These are phyloP conservation scores for Epicoccum sorghinum DNA, from an alignment of 2,329 filamentous ascomycete species.

Conservation along the genomic window DNA sequence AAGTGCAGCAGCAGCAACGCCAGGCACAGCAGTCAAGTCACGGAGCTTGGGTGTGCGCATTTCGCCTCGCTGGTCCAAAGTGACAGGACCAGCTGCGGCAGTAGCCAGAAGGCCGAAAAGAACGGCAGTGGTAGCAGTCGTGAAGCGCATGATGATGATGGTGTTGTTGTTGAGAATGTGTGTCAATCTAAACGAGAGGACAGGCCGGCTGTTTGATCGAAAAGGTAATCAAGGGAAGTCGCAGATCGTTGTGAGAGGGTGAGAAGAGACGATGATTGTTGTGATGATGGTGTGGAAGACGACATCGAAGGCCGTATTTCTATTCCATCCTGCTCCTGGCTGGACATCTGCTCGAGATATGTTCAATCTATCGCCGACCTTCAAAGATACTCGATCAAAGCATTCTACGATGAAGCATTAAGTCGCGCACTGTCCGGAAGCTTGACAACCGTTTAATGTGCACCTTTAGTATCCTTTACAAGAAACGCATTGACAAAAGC, in stretches of 20 bases:
- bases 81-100: constrained; percentile 1
- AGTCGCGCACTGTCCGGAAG: background rate
- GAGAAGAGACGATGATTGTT: background rate
- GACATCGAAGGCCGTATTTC: background rate
- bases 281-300: constrained; percentile 1
- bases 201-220: background rate
- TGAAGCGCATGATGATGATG: constrained; percentile 1
- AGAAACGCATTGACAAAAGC: background rate
- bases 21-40: background rate
- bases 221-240: background rate
- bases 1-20: background rate
- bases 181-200: background rate
- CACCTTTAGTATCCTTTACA: background rate
- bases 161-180: background rate
- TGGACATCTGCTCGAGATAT: too few relatives aligned
- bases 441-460: background rate
- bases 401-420: too few relatives aligned
- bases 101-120: constrained; percentile 1
- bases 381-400: too few relatives aligned
- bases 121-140: background rate
- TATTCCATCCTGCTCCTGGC: background rate
- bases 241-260: background rate
- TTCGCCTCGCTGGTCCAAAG: constrained; percentile 3
- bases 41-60: background rate
- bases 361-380: background rate